phyloP scores from a whole-genome alignment of 345 rosid genomes.

The Citrus maxima region DNA sequence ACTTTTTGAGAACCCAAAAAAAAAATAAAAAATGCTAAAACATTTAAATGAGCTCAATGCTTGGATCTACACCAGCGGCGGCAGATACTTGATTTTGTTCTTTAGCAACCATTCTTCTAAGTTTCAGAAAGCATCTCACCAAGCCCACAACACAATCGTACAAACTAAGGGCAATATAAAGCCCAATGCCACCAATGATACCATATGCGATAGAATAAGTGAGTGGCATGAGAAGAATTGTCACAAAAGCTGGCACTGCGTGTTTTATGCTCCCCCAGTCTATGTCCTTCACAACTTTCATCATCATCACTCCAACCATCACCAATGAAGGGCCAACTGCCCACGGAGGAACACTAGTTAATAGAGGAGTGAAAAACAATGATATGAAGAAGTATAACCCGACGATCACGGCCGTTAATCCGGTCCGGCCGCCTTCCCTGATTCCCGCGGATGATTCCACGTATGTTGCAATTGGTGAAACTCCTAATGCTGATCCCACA shows the following conservation, averaged over 20 bases:
- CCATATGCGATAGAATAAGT: slow-evolving; percentile 88
- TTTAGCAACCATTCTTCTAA: slow-evolving; percentile 45
- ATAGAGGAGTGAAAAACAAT: slow-evolving; percentile 64
- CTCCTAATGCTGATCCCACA: slow-evolving; percentile 67
- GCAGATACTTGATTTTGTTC: slow-evolving; percentile 77
- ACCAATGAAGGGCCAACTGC: slow-evolving; percentile 86
- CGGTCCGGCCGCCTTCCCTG: slow-evolving; percentile 88
- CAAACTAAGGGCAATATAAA: slow-evolving; percentile 56
- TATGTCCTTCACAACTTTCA: slow-evolving; percentile 73
- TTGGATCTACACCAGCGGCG: slow-evolving; percentile 22
- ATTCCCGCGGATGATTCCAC: slow-evolving; percentile 87
- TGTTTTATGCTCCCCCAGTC: slow-evolving; percentile 66
- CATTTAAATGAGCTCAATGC: slow-evolving; percentile 30
- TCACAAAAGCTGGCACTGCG: slow-evolving; percentile 77
- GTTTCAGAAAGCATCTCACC: slow-evolving; percentile 32
- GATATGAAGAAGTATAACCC: slow-evolving; percentile 58
- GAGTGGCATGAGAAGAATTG: slow-evolving; percentile 82
- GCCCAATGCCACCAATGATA: slow-evolving; percentile 74
- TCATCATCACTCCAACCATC: slow-evolving; percentile 87
- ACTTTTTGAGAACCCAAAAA: neutral
- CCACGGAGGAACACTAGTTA: slow-evolving; percentile 83
- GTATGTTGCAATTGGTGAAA: slow-evolving; percentile 59
- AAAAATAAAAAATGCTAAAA: neutral
- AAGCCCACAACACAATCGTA: slow-evolving; percentile 36
- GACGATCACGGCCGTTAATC: slow-evolving; percentile 67